phyloP scores from a whole-genome alignment of 495 filamentous ascomycete species.

The Annulohypoxylon stygium region DNA sequence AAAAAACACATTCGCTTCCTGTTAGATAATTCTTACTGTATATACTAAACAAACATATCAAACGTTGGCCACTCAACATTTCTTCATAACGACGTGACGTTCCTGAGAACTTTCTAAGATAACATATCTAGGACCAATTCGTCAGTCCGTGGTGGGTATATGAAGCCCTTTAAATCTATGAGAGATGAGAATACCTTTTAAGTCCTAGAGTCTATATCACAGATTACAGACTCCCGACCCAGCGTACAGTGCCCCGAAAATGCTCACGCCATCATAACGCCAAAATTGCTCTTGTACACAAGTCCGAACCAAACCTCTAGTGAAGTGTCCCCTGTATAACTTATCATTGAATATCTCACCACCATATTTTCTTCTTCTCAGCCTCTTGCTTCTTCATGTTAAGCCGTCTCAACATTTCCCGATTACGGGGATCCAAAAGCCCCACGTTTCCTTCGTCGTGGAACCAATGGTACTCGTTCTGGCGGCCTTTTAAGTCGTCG shows the following conservation, averaged over 20 bases:
- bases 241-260: constrained; percentile 5
- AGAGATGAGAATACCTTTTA: constrained; percentile 43
- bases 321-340: neutral
- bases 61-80: neutral
- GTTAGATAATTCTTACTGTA: constrained; percentile 3
- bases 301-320: neutral
- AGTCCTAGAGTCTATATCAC: constrained; percentile 22
- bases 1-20: constrained; percentile 3
- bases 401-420: constrained; percentile 60
- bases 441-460: constrained; percentile 58
- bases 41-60: constrained; percentile 1
- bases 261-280: constrained; percentile 24
- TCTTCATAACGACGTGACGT: neutral
- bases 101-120: neutral
- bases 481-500: constrained; percentile 39
- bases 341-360: constrained; percentile 4
- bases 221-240: constrained; percentile 21
- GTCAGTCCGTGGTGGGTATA: constrained; percentile 34
- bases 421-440: constrained; percentile 59
- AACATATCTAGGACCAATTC: neutral
- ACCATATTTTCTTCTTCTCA: constrained; percentile 57
- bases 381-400: constrained; percentile 59
- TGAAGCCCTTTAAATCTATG: constrained; percentile 32
- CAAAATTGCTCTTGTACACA: constrained; percentile 15
- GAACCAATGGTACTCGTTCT: constrained; percentile 58